A percentile compares a stretch with the other conserved stretches of the same genome.
Evolutionary conservation across 257 asterid genomes (phyloP).

Genomic region (Scutellaria barbata): DNA sequence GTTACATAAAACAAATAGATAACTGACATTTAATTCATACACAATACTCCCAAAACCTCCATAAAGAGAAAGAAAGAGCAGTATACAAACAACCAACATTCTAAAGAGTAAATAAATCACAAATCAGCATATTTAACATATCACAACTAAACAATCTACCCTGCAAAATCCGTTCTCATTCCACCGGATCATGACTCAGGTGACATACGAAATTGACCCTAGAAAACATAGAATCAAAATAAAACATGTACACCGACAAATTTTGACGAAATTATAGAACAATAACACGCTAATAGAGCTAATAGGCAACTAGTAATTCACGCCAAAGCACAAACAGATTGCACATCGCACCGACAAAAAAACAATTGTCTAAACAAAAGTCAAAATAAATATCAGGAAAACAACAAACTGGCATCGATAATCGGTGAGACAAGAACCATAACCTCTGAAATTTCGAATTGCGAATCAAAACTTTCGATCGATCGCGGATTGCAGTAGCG

Average conservation of each 20-base stretch:
- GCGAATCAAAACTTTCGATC: background rate
- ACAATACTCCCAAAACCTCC: too few species aligned
- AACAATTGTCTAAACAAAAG: conserved; percentile 1
- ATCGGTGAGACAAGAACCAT: conserved; percentile 26
- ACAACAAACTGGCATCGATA: background rate
- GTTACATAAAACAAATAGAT: too few species aligned
- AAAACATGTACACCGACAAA: background rate
- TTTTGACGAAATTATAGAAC: conserved; percentile 15
- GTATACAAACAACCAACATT: too few species aligned
- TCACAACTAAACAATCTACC: conserved; percentile 12
- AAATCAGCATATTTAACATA: conserved; percentile 1
- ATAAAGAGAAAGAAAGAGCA: too few species aligned
- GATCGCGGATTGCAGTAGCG: conserved; percentile 2
- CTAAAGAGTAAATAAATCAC: background rate
- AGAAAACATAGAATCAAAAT: conserved; percentile 28
- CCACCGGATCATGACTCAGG: conserved; percentile 12
- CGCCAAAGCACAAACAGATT: conserved; percentile 1
- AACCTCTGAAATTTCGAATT: conserved; percentile 29
- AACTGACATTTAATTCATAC: too few species aligned
- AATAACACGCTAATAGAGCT: conserved; percentile 5
- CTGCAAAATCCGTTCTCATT: background rate
- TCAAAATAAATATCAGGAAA: conserved; percentile 8
- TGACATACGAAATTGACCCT: conserved; percentile 23
- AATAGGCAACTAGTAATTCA: conserved; percentile 10
- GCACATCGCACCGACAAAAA: conserved; percentile 24